Evolutionary conservation across 768 basidiomycete species (phyloP), one percentile per base, ranked within the genome.

Genomic region (Boletellus emodensis): DNA sequence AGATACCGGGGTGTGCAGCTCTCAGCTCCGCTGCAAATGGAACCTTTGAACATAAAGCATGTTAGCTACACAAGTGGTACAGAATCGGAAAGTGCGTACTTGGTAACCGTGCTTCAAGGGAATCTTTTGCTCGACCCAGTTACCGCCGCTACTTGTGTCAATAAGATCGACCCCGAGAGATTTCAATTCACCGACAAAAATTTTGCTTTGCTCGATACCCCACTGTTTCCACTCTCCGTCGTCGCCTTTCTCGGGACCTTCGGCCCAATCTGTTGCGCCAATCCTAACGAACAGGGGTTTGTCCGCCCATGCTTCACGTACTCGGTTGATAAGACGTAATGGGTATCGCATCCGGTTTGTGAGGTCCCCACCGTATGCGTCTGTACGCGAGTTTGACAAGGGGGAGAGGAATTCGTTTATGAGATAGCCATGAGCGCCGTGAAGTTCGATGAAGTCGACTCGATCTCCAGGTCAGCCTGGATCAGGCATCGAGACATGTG

Each of bases 151-250:
- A 36, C 79, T 82, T 42, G 77, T 76, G 65, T 94, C 88, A 44
- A 94, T 64, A n/a, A 94, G 70, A 61, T 92, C 90, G 12, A 91
- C 75, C 8, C 85, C 87, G 5, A 82, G 55, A 48, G 80, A 72
- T 58, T 77, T 64, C 59, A 91, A 63, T 62, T 80, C 75, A 13
- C 75, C 75, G 2, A 75, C 74, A 28, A 83, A 74, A 32, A 83
- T 59, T 30, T 73, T 82, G 62, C 79, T 87, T 67, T 93, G 90
- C 61, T 90, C 83, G 45, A 90, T 71, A 11, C 89, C 90, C 87
- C 89, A 89, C 45, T 81, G 76, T 50, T 72, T 75, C 79, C 79
- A 89, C 47, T 69, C 65, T 13, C 79, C 83, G 17, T 79, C 63
- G 7, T 62, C 71, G 68, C 71, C 78, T 63, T 73, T 76, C 68